These are phyloP conservation scores for Ceratocystis albifundus DNA, from an alignment of 2,329 filamentous ascomycete species.

Conservation along the genomic window DNA sequence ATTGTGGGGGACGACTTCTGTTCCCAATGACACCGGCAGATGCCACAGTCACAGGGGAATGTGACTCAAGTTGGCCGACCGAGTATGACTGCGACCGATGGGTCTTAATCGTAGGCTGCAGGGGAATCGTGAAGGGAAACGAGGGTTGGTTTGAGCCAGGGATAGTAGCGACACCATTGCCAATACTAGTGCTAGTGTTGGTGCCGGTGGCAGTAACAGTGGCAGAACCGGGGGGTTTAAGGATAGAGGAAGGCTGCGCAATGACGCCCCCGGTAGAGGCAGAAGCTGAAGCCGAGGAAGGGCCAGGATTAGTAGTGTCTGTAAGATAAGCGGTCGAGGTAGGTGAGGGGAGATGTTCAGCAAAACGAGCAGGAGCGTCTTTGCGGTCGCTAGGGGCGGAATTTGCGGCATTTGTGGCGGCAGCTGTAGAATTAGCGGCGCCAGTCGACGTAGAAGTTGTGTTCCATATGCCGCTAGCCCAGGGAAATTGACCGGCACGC, in stretches of 20 bases:
- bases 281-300: conserved; percentile 32
- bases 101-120: conserved; percentile 83
- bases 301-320: conserved; percentile 33
- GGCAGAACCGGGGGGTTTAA: conserved; percentile 32
- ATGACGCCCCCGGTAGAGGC: conserved; percentile 26
- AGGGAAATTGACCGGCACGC: conserved; percentile 47
- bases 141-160: conserved; percentile 48
- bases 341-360: conserved; percentile 64
- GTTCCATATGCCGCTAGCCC: conserved; percentile 78
- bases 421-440: conserved; percentile 5
- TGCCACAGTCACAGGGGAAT: conserved; percentile 38
- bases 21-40: conserved; percentile 40
- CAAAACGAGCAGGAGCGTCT: conserved; percentile 61
- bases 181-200: no score
- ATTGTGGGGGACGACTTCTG: conserved; percentile 43
- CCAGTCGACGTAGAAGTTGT: conserved; percentile 25
- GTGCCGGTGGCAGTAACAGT: conserved; percentile 35
- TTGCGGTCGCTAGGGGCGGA: conserved; percentile 47
- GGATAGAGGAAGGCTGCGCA: conserved; percentile 41
- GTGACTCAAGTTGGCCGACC: conserved; percentile 74
- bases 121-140: conserved; percentile 75
- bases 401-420: conserved; percentile 8
- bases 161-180: no score
- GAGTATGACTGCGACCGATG: conserved; percentile 96
- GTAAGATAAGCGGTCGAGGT: conserved; percentile 51